Evolutionary conservation across 192 early-diverging fungal species (phyloP).

Genomic region (Linnemannia hyalina): DNA sequence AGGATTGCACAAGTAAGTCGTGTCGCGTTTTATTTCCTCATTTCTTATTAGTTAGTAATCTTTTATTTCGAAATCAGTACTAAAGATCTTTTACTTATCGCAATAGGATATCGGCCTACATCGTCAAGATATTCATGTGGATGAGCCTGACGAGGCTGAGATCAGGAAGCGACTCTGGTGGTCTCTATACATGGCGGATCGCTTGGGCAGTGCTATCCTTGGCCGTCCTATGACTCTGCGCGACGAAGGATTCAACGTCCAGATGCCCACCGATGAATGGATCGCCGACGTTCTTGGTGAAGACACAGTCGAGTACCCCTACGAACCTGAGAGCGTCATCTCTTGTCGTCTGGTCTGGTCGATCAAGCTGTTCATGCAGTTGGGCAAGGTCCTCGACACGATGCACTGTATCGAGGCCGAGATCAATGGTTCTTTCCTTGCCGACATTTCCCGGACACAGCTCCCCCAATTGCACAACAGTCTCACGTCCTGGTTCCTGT

Average conservation of each 20-base stretch:
- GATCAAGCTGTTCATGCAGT: slow-evolving; percentile 30
- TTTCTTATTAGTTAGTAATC: neutral
- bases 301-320: slow-evolving; percentile 30
- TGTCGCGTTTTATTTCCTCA: neutral
- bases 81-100: neutral
- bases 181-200: slow-evolving; percentile 28
- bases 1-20: slow-evolving; percentile 62
- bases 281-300: slow-evolving; percentile 18
- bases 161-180: slow-evolving; percentile 42
- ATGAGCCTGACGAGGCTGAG: slow-evolving; percentile 31
- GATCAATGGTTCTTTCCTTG: slow-evolving; percentile 22
- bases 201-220: slow-evolving; percentile 27
- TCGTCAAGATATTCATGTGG: slow-evolving; percentile 16
- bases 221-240: slow-evolving; percentile 26
- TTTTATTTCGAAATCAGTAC: neutral
- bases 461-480: slow-evolving; percentile 35
- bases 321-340: slow-evolving; percentile 26
- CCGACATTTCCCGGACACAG: slow-evolving; percentile 29
- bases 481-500: slow-evolving; percentile 58
- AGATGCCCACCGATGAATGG: slow-evolving; percentile 40
- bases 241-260: slow-evolving; percentile 30
- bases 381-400: slow-evolving; percentile 31
- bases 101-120: slow-evolving; percentile 45
- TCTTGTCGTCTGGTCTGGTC: slow-evolving; percentile 36
- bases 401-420: slow-evolving; percentile 47